Evolutionary conservation across 148 eudicot species (phyloP), one percentile per base, ranked within the genome.

Genomic region (Salicornia ramosissima): DNA sequence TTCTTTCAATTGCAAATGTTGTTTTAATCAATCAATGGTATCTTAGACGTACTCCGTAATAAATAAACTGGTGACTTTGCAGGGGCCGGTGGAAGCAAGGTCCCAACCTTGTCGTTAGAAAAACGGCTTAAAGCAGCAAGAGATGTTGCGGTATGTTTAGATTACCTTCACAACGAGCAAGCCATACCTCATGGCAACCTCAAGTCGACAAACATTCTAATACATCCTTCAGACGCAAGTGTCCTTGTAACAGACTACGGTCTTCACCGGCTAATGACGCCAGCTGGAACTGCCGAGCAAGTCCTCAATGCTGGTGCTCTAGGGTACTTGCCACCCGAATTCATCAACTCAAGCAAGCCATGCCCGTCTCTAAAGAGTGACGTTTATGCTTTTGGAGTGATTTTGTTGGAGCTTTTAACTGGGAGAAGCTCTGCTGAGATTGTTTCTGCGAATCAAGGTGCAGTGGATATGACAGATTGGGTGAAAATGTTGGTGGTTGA

Each of bases 101-200:
- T 81, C 31, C 83, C 75, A 2, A 78, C 80, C 5, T 64, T 86
- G 42, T 65, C 90, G 49, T 80, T 88, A 28, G 53, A 24, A 4
- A 78, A 81, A 40, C 78, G 90, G 10, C 79, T 84, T 24, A 83
- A 81, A 58, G 73, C 80, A 22, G 81, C 95, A 4, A 49, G 69
- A 6, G 90, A 86, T 18, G 68, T 83, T 39, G 90, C 87, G 25
- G 60, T 76, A 39, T 89, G 95, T 70, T 77, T 89, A 26, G 83
- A 79, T 59, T 86, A 81, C 73, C 90, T 89, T 63, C 90, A 89
- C 78, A 84, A 72, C 18, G 86, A 85, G 64, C 79, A 75, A 62
- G 82, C 87, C 56, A 85, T 86, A 75, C 90, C 90, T 73, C 89
- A 86, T 74, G 94, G 95, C 30, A 89, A 86, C 80, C 85, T 86